Conservation (phyloP, 345 rosid species). For the Angophora floribunda region DNA sequence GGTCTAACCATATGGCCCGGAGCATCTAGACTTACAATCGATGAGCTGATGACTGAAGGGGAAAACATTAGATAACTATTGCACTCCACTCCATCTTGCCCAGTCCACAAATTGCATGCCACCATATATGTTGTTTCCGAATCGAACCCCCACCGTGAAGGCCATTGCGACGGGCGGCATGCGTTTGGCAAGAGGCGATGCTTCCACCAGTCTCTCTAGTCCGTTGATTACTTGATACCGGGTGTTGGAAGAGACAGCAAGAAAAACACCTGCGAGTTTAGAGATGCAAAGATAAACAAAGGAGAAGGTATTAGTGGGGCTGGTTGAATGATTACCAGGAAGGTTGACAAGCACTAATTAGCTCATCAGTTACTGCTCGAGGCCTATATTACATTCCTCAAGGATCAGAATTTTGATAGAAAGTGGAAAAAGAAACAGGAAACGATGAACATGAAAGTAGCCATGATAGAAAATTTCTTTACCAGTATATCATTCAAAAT, state of each 20-base stretch:
- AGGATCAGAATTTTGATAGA: background rate
- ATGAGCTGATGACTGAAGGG: background rate
- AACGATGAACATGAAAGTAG: background rate
- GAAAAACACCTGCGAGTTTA: slow-evolving; percentile 47
- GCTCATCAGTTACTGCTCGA: background rate
- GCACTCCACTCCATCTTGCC: slow-evolving; percentile 75
- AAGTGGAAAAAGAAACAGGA: background rate
- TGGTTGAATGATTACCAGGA: background rate
- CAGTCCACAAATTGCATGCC: slow-evolving; percentile 94
- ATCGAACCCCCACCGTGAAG: slow-evolving; percentile 75
- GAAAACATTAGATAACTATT: slow-evolving; percentile 8
- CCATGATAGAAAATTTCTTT: background rate
- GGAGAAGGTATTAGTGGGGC: background rate
- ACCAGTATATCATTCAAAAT: background rate
- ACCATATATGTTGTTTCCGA: slow-evolving; percentile 77
- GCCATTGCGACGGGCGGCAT: slow-evolving; percentile 75
- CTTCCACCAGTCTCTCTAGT: slow-evolving; percentile 66
- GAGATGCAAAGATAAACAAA: background rate
- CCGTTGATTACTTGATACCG: slow-evolving; percentile 74
- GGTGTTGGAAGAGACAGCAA: slow-evolving; percentile 81
- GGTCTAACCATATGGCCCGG: background rate
- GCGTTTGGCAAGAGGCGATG: slow-evolving; percentile 59
- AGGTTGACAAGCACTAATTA: background rate
- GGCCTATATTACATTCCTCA: background rate
- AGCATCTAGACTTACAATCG: background rate